A percentile compares a stretch with the other conserved stretches of the same genome.
phyloP scores from a whole-genome alignment of 306 rosid species.

The Cucumis melo region DNA sequence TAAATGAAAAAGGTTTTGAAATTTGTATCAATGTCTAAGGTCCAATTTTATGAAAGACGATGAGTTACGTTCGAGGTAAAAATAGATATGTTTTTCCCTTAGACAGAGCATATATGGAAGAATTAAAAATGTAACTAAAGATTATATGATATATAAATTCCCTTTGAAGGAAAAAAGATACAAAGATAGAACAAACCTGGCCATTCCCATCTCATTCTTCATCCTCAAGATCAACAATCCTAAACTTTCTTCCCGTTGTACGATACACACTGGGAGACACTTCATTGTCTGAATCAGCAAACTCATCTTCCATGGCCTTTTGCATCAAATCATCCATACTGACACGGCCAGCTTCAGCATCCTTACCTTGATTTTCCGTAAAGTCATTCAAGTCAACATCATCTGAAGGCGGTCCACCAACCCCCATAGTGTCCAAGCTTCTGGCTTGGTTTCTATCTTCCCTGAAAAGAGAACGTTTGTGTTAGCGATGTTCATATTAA shows the following conservation, averaged over 20 bases:
- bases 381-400: not conserved
- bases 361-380: constrained; percentile 16
- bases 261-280: constrained; percentile 14
- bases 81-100: not conserved
- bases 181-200: not conserved
- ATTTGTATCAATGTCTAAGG: not conserved
- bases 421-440: constrained; percentile 6
- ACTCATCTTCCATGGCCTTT: constrained; percentile 19
- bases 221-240: constrained; percentile 71
- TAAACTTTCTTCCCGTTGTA: constrained; percentile 49
- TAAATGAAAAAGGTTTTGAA: not conserved
- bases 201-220: constrained; percentile 35
- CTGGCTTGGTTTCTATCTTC: not conserved
- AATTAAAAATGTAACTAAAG: not conserved
- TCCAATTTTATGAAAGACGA: not conserved
- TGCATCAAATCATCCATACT: constrained; percentile 11
- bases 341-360: constrained; percentile 13
- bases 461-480: constrained; percentile 14
- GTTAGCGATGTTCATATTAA: not conserved
- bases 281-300: constrained; percentile 72
- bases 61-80: not conserved
- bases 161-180: not conserved
- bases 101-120: not conserved
- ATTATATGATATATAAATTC: not conserved
- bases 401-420: not conserved